A percentile compares a stretch with the other conserved stretches of the same genome.
Evolutionary conservation across 345 rosid genomes (phyloP).

Genomic region (Cardiospermum halicacabum): DNA sequence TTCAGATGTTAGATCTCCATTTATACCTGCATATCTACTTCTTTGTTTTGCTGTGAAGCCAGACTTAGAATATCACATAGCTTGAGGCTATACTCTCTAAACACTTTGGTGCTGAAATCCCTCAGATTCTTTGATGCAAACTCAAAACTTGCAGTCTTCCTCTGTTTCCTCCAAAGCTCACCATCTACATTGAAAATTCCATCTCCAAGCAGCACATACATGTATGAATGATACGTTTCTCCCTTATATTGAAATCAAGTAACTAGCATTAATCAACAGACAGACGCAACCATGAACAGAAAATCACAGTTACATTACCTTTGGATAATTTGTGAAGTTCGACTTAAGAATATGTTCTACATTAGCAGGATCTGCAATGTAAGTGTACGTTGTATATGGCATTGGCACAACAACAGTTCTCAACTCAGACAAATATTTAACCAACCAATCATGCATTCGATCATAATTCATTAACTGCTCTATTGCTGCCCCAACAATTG

Average conservation of each 20-base stretch:
- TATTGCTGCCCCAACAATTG: slow-evolving; percentile 79
- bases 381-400: slow-evolving; percentile 84
- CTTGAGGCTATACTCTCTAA: slow-evolving; percentile 77
- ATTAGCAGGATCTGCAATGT: slow-evolving; percentile 87
- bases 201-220: slow-evolving; percentile 90
- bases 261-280: not conserved
- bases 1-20: not conserved
- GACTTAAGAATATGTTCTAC: slow-evolving; percentile 89
- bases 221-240: slow-evolving; percentile 81
- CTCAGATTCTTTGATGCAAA: slow-evolving; percentile 93
- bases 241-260: slow-evolving; percentile 46
- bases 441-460: slow-evolving; percentile 93
- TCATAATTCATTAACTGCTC: slow-evolving; percentile 77
- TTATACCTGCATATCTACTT: slow-evolving; percentile 82
- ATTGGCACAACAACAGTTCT: slow-evolving; percentile 82
- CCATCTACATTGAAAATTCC: slow-evolving; percentile 93
- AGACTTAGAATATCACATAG: slow-evolving; percentile 60
- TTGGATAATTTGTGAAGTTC: slow-evolving; percentile 80
- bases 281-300: not conserved
- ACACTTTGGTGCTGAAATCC: slow-evolving; percentile 83
- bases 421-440: slow-evolving; percentile 49
- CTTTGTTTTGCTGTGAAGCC: slow-evolving; percentile 43
- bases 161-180: slow-evolving; percentile 83
- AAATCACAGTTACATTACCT: slow-evolving; percentile 39
- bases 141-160: slow-evolving; percentile 94